These are phyloP conservation scores for Glycine soja DNA, from an alignment of 306 rosid species.

Conservation along the genomic window DNA sequence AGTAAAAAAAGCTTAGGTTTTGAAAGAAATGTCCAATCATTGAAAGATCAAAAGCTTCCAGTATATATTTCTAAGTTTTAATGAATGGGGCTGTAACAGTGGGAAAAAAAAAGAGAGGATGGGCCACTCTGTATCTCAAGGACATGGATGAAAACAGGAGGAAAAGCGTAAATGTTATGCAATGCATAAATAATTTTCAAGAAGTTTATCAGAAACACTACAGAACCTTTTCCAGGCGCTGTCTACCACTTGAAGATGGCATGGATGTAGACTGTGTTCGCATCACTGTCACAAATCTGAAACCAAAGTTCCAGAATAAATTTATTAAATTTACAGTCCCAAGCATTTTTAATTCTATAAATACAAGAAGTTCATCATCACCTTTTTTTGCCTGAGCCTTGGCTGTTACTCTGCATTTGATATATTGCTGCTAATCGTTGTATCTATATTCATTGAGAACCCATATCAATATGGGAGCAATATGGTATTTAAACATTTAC, in stretches of 20 bases:
- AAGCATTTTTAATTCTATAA: constrained; percentile 15
- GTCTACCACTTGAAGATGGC: constrained; percentile 81
- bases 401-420: constrained; percentile 72
- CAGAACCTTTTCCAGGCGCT: constrained; percentile 76
- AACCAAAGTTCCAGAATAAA: constrained; percentile 41
- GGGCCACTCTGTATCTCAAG: neutral
- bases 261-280: constrained; percentile 73
- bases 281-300: constrained; percentile 84
- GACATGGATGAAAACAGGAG: constrained; percentile 38
- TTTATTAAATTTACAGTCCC: constrained; percentile 42
- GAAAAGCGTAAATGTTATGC: constrained; percentile 27
- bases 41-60: constrained; percentile 25
- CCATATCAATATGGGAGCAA: constrained; percentile 24
- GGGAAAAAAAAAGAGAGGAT: constrained; percentile 35
- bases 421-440: constrained; percentile 81
- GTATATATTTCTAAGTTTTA: constrained; percentile 19
- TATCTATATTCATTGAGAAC: constrained; percentile 59
- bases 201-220: constrained; percentile 19
- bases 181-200: constrained; percentile 36
- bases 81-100: constrained; percentile 5
- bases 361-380: constrained; percentile 37
- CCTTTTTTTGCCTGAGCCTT: constrained; percentile 83
- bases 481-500: neutral
- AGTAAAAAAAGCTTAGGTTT: neutral
- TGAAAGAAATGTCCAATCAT: constrained; percentile 1